Conservation (phyloP, 495 filamentous ascomycete species). For the Friedmanniomyces simplex region DNA sequence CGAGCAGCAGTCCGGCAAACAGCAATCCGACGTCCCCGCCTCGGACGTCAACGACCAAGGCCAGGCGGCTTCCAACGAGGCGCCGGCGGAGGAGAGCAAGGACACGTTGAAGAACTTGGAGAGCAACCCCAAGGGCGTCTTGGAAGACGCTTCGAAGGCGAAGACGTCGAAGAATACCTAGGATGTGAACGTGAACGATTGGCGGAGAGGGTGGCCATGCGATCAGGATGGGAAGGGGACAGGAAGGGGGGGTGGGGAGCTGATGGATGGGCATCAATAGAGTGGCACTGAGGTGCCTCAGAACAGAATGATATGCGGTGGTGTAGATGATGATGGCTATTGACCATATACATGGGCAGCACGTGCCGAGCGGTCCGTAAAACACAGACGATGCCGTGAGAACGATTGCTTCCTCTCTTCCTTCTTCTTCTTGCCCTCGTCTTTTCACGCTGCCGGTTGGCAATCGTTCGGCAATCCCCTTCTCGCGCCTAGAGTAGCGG, state of each 20-base stretch:
- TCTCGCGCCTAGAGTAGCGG: too few relatives aligned
- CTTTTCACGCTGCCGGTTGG: too few relatives aligned
- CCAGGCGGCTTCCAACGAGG: conserved; percentile 28
- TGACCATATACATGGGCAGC: too few relatives aligned
- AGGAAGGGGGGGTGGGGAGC: neutral
- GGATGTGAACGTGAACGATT: too few relatives aligned
- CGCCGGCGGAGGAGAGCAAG: conserved; percentile 42
- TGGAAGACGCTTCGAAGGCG: conserved; percentile 56
- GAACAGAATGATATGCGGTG: conserved; percentile 34
- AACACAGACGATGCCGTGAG: too few relatives aligned
- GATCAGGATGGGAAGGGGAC: neutral
- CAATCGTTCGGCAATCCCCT: too few relatives aligned
- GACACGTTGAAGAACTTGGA: conserved; percentile 21
- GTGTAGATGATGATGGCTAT: conserved; percentile 34
- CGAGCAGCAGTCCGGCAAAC: conserved; percentile 53
- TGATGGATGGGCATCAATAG: neutral
- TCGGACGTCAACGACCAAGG: conserved; percentile 44
- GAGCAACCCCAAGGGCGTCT: conserved; percentile 56
- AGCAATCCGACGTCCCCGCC: conserved; percentile 47
- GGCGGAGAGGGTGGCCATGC: neutral
- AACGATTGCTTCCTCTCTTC: too few relatives aligned
- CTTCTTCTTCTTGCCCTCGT: too few relatives aligned
- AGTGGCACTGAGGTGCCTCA: neutral
- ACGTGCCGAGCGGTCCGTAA: too few relatives aligned
- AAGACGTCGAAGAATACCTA: conserved; percentile 39